Evolutionary conservation across 169 alveolate genomes (phyloP), one percentile per base, ranked within the genome.

Genomic region (Eimeria maxima): DNA sequence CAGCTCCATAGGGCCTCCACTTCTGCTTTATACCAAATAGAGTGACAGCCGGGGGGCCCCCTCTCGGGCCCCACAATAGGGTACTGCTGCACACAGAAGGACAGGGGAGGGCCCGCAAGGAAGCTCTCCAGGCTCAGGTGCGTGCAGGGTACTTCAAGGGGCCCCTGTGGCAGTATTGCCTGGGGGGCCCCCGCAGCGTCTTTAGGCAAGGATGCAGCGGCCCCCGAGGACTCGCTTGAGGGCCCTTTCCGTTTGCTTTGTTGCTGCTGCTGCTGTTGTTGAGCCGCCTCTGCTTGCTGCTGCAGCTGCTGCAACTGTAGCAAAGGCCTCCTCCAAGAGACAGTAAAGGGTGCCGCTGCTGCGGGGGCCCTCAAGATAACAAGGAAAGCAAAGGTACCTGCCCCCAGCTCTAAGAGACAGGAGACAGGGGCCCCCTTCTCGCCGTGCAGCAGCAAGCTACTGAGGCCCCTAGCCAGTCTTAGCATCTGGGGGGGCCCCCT

Each of bases 11-110:
- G 80, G 63, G 73, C 69, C 73, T 67, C 74, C n/a, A 89, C 81
- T 57, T 69, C 95, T 22, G 95, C 95, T 22, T 89, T 89, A 67
- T 29, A 89, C 95, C 95, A 89, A 44, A 89, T 69, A 20, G 47
- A 69, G 74, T 50, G 22, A 42, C 84, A 29, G 20, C 93, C 81
- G 63, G 74, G 71, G 50, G 47, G 53, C 27, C 84, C 53, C 29
- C 42, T 89, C 88, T 89, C 95, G 38, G 95, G 95, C 29, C 47
- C 95, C 18, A 65, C 50, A 29, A 89, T 45, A 47, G 53, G 74
- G 42, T 45, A 45, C 74, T 89, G 74, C 33, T 44, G 53, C 45
- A 89, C 78, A n/a, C 69, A 67, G 18, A 89, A 20, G 45, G 45
- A n/a, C 55, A 53, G 74, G 38, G 83, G 83, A 24, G 20, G 69